A percentile compares a stretch with the other conserved stretches of the same genome.
phyloP scores from a whole-genome alignment of 202 grass and related monocot genomes.

The Dendrocalamus latiflorus region DNA sequence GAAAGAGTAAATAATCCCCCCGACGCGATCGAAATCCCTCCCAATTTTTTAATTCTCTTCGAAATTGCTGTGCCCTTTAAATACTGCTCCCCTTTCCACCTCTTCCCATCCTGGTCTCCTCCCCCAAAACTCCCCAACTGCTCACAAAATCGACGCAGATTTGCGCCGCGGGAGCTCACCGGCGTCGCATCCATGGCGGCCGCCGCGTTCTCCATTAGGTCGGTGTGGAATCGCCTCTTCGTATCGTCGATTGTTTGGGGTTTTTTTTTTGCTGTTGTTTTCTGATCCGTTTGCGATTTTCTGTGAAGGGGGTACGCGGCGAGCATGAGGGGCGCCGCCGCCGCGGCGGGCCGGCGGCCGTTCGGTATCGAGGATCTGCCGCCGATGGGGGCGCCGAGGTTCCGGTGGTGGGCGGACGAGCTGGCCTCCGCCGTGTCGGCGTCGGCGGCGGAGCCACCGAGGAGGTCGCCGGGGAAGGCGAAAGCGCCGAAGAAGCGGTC shows the following conservation, averaged over 20 bases:
- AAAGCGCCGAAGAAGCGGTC: constrained; percentile 42
- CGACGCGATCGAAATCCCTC: not conserved
- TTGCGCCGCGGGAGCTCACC: not conserved
- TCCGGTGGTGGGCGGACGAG: constrained; percentile 49
- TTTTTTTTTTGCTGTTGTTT: not conserved
- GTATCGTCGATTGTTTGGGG: not conserved
- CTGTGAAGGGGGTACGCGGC: constrained; percentile 14
- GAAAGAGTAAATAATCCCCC: constrained; percentile 21
- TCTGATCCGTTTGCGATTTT: not conserved
- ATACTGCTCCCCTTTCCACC: not conserved
- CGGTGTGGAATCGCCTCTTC: not conserved
- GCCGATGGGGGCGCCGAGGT: constrained; percentile 15
- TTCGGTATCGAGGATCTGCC: not conserved
- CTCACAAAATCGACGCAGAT: not conserved
- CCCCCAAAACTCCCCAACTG: not conserved
- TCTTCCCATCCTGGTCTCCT: not conserved
- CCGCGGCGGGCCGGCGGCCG: not conserved
- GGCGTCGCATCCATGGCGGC: constrained; percentile 18
- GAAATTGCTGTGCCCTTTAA: constrained; percentile 16
- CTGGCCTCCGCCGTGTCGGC: not conserved
- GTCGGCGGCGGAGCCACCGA: not conserved
- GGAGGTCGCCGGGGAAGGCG: not conserved
- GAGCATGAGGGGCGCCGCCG: not conserved
- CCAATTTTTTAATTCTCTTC: not conserved
- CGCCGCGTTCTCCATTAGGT: constrained; percentile 52